Conservation (phyloP, 2,329 filamentous ascomycete genomes). For the Diaporthe humulicola region DNA sequence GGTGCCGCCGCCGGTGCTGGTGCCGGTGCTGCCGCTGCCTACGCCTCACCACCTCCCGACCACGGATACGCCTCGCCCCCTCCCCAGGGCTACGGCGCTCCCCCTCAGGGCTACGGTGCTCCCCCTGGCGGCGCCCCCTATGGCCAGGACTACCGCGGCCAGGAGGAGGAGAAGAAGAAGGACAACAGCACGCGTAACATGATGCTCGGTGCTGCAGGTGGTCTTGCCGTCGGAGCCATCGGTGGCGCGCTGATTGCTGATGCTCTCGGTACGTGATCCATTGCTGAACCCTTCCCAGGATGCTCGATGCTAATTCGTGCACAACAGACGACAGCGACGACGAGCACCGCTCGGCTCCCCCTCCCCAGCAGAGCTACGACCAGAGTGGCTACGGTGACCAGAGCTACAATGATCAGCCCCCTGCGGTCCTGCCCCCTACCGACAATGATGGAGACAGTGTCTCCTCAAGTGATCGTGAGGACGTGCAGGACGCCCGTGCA, state of each 20-base stretch:
- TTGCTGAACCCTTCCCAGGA: constrained; percentile 1
- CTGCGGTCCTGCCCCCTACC: constrained; percentile 53
- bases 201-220: constrained; percentile 70
- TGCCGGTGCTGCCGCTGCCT: constrained; percentile 18
- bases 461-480: constrained; percentile 57
- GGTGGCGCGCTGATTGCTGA: constrained; percentile 71
- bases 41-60: not conserved
- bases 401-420: constrained; percentile 46
- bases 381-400: constrained; percentile 39
- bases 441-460: constrained; percentile 58
- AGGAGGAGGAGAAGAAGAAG: constrained; percentile 51
- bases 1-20: not conserved
- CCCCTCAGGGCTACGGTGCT: constrained; percentile 26
- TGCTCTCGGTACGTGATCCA: constrained; percentile 59
- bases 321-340: constrained; percentile 42
- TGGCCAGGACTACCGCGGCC: constrained; percentile 5
- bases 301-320: constrained; percentile 42
- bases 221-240: constrained; percentile 68
- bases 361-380: constrained; percentile 36
- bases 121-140: constrained; percentile 26
- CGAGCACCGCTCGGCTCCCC: constrained; percentile 36
- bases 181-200: constrained; percentile 65
- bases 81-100: constrained; percentile 26
- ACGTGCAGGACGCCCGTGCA: constrained; percentile 56
- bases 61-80: constrained; percentile 21